Evolutionary conservation across 768 basidiomycete genomes (phyloP).

Genomic region (Termitomyces heimii): DNA sequence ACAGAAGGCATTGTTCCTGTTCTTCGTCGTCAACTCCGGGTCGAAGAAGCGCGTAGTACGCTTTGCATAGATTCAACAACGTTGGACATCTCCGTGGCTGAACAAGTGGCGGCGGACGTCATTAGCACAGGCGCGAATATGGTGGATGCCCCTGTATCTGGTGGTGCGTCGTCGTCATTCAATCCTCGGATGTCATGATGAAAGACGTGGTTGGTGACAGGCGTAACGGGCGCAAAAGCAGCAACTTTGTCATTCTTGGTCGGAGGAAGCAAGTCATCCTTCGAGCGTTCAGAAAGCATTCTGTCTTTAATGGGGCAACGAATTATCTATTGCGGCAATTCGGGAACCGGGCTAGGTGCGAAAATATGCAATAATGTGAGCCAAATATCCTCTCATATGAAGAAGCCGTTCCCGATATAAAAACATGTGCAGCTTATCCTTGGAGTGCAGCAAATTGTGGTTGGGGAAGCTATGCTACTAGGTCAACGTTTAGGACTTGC

Average conservation of each 20-base stretch:
- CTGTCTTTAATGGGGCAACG: slow-evolving; percentile 75
- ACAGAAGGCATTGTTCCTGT: slow-evolving; percentile 60
- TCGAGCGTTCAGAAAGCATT: slow-evolving; percentile 48
- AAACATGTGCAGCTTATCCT: slow-evolving; percentile 47
- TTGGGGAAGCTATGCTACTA: slow-evolving; percentile 88
- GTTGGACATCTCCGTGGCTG: slow-evolving; percentile 72
- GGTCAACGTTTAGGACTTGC: slow-evolving; percentile 80
- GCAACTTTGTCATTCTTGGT: slow-evolving; percentile 90
- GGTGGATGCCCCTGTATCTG: slow-evolving; percentile 93
- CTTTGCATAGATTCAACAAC: slow-evolving; percentile 91
- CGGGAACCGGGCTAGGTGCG: slow-evolving; percentile 77
- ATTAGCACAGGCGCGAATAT: slow-evolving; percentile 56
- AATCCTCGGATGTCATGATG: not conserved
- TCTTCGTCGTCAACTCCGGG: slow-evolving; percentile 38
- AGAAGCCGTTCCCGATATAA: not conserved
- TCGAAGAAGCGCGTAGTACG: slow-evolving; percentile 32
- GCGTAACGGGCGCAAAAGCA: slow-evolving; percentile 82
- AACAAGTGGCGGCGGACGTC: slow-evolving; percentile 53
- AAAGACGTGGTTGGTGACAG: slow-evolving; percentile 25
- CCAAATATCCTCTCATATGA: slow-evolving; percentile 14
- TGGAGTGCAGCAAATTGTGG: slow-evolving; percentile 77
- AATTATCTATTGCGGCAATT: slow-evolving; percentile 78
- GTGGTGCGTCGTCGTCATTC: slow-evolving; percentile 46
- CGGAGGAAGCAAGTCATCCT: slow-evolving; percentile 64
- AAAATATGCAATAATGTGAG: slow-evolving; percentile 87